phyloP scores from a whole-genome alignment of 2,329 filamentous ascomycete genomes.

The Xylaria sp. region DNA sequence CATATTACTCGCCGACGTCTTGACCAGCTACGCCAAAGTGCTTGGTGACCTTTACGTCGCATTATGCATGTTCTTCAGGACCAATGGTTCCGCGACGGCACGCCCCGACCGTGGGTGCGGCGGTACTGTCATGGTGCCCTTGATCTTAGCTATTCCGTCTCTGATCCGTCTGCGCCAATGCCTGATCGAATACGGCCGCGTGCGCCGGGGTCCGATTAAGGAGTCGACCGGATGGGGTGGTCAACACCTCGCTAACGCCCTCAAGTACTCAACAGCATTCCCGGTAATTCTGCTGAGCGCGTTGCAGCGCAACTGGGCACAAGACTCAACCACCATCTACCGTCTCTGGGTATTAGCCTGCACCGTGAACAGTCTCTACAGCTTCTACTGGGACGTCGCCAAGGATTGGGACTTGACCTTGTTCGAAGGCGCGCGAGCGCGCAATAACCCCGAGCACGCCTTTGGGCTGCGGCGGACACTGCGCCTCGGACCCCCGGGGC shows the following conservation, averaged over 20 bases:
- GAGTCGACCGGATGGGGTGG: constrained; percentile 77
- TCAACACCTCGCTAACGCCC: constrained; percentile 90
- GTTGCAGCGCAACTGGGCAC: constrained; percentile 67
- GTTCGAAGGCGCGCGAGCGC: constrained; percentile 69
- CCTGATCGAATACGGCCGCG: constrained; percentile 84
- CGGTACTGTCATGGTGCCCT: constrained; percentile 80
- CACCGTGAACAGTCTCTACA: constrained; percentile 86
- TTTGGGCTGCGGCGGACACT: constrained; percentile 82
- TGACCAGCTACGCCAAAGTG: constrained; percentile 95
- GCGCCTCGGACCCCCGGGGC: constrained; percentile 74
- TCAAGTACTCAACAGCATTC: constrained; percentile 95
- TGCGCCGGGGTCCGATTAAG: constrained; percentile 67
- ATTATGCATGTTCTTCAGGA: constrained; percentile 88
- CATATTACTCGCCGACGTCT: constrained; percentile 89
- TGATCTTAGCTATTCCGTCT: constrained; percentile 85
- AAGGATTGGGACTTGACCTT: constrained; percentile 97
- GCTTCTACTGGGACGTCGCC: constrained; percentile 98
- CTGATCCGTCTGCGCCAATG: constrained; percentile 92
- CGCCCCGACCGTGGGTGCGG: constrained; percentile 86
- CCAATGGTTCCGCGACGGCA: constrained; percentile 77
- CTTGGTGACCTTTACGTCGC: constrained; percentile 89
- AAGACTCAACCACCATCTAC: constrained; percentile 59
- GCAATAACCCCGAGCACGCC: constrained; percentile 68
- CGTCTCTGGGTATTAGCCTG: constrained; percentile 77
- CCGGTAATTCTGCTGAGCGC: constrained; percentile 87